Evolutionary conservation across 108 stramenopile genomes (phyloP), one percentile per base, ranked within the genome.

Genomic region (Nannochloropsis salina): DNA sequence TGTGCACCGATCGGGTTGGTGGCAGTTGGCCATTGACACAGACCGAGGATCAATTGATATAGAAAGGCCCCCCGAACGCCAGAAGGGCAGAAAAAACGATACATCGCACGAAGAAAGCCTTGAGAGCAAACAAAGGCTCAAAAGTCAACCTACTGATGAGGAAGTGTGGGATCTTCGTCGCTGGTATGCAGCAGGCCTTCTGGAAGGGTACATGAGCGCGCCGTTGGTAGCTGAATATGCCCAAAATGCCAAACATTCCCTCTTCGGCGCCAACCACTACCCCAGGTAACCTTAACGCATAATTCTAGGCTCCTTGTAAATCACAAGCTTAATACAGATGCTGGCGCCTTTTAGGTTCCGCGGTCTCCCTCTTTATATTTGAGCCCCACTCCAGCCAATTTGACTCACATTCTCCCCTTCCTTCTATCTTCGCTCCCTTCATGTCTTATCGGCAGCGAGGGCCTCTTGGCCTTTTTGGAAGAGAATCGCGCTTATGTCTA

Each of bases 181-280:
- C 20, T 74, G 61, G 61, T 74, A 74, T 74, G 61, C 61, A 74
- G 61, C 61, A 4, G 61, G 61, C 4, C 61, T 74, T n/a, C n/a
- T 74, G 61, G 61, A 74, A 6, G 61, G 61, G 15, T 74, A 74
- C n/a, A n/a, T 74, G 6, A 74, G 20, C n/a, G 61, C 61, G 61
- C 61, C 61, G 20, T n/a, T 74, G 61, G n/a, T 74, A n/a, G 61
- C 61, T n/a, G 61, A 74, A 8, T 74, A 74, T n/a, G 61, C 61
- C 61, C n/a, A n/a, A 8, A 74, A 74, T 74, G 61, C 61, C 61
- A 74, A 74, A n/a, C 61, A 74, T n/a, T 74, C 61, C 8, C 61
- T 74, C 61, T 74, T 74, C n/a, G 61, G 61, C 8, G 61, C 61
- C 61, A 15, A 74, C 6, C 61, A 74, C 6, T 74, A 74, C 8